Percentiles rank a stretch among this genome's conserved stretches.
These are phyloP conservation scores for Saturnispora quitensis DNA, from an alignment of 805 yeast species.

Conservation along the genomic window DNA sequence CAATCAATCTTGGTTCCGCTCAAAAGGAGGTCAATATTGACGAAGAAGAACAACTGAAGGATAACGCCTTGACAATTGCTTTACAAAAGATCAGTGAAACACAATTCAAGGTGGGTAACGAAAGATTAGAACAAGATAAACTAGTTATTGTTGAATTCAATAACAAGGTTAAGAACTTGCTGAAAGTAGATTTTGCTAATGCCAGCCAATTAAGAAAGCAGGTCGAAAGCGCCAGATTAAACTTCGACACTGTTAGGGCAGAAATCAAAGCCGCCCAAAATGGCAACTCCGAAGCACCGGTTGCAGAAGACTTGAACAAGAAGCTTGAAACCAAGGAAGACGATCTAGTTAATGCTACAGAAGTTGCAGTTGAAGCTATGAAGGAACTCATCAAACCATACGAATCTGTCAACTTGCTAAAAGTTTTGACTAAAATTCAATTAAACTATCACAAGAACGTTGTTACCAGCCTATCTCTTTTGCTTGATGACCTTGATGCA, in stretches of 20 bases:
- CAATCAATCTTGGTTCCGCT: constrained; percentile 5
- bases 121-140: constrained; percentile 63
- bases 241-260: constrained; percentile 61
- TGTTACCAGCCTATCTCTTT: constrained; percentile 36
- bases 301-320: constrained; percentile 42
- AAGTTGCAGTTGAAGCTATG: constrained; percentile 73
- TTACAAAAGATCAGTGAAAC: constrained; percentile 46
- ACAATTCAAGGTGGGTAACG: constrained; percentile 55
- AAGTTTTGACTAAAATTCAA: constrained; percentile 62
- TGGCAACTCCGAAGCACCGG: constrained; percentile 31
- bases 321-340: constrained; percentile 57
- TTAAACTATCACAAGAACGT: constrained; percentile 52
- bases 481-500: constrained; percentile 36
- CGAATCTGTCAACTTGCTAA: constrained; percentile 53
- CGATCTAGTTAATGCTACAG: constrained; percentile 71
- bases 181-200: constrained; percentile 51
- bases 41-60: constrained; percentile 4
- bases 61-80: constrained; percentile 41
- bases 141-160: constrained; percentile 53
- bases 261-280: constrained; percentile 35
- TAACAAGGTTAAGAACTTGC: constrained; percentile 39
- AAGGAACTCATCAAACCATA: constrained; percentile 60
- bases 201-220: constrained; percentile 53
- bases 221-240: constrained; percentile 62
- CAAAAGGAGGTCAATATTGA: not conserved